phyloP scores from a whole-genome alignment of 345 rosid genomes.

The Rhizophora apiculata region DNA sequence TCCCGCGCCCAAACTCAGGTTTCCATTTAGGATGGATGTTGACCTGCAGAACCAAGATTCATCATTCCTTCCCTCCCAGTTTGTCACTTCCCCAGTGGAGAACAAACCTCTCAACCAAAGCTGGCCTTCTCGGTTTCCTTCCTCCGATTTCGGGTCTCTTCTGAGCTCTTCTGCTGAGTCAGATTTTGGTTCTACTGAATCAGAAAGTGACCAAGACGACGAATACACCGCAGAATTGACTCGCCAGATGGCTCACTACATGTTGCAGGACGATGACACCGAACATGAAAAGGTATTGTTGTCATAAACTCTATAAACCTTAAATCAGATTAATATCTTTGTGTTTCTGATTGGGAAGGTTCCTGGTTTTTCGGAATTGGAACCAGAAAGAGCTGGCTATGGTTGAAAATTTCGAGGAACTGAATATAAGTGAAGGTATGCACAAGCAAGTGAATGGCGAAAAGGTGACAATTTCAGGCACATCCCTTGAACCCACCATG shows the following conservation, averaged over 20 bases:
- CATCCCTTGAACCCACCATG: constrained; percentile 4
- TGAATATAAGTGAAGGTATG: constrained; percentile 25
- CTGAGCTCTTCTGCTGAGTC: constrained; percentile 29
- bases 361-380: constrained; percentile 26
- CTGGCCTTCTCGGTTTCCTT: constrained; percentile 19
- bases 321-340: neutral
- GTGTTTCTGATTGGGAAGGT: constrained; percentile 4
- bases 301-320: neutral
- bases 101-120: constrained; percentile 2
- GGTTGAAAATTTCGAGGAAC: constrained; percentile 30
- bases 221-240: constrained; percentile 62
- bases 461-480: neutral
- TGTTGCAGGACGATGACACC: constrained; percentile 51
- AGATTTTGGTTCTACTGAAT: constrained; percentile 32
- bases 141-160: constrained; percentile 27
- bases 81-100: neutral
- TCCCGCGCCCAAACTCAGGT: neutral
- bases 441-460: constrained; percentile 3
- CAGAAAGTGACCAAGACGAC: constrained; percentile 44
- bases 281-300: neutral
- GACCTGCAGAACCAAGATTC: constrained; percentile 30
- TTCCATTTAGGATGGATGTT: constrained; percentile 46
- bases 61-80: constrained; percentile 24
- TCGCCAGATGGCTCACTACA: constrained; percentile 76
- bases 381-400: constrained; percentile 25